Evolutionary conservation across 75 land plant species (phyloP), one percentile per base, ranked within the genome.

Genomic region (Selaginella tamariscina): DNA sequence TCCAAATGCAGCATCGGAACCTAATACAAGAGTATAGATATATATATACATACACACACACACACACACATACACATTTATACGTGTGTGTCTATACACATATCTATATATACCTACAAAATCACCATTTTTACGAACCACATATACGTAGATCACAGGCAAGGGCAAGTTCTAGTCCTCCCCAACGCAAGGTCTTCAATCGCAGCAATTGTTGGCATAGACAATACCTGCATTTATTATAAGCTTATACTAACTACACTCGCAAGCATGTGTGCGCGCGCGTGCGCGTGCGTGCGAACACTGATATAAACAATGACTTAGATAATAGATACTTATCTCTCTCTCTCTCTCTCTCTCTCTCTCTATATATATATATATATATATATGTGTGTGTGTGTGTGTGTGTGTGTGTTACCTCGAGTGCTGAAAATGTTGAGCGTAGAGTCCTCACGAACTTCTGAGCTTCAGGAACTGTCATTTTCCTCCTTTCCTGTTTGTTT

Each of bases 121-220:
- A 39, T 39, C 5, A 39, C 11, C 5, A 39, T 15, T 5, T 5
- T 39, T 39, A 57, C 75, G 8, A 68, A 93, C 98, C 96, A 82
- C 91, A 94, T 33, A 94, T 74, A 20, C 98, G 91, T 27, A 94
- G 80, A 67, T 94, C 98, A 81, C 98, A 94, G 56, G 96, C 75
- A 27, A 94, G 78, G 56, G 86, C 91, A 83, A 94, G 70, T 75
- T 94, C 98, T 69, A 94, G 68, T n/a, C 98, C 98, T 69, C 98
- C 98, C 98, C 62, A 94, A 69, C 39, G 98, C 98, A 33, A 73
- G 86, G 59, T 96, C 98, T 68, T 94, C 98, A 75, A 94, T 79
- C 9, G 77, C 96, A 60, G 91, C 90, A 78, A 94, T 87, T 11
- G 91, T 94, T 60, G 98, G 98, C 68, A 87, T 63, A 54, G 67